Evolutionary conservation across 2,329 filamentous ascomycete genomes (phyloP).

Genomic region (Ceratocystis alfenasii): DNA sequence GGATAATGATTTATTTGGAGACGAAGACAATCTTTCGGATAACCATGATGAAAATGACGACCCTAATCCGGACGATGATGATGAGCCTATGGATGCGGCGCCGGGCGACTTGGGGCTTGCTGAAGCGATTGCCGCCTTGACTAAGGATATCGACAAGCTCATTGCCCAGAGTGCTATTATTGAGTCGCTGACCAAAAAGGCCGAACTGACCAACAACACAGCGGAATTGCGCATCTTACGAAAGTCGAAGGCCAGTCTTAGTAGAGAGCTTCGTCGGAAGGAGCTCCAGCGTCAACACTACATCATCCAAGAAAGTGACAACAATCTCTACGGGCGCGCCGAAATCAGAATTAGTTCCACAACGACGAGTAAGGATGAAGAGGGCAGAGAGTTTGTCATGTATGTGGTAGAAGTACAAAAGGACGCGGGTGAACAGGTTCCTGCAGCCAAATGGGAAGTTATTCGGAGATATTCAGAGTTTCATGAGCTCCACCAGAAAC

Average conservation of each 20-base stretch:
- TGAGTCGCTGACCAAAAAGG: conserved; percentile 82
- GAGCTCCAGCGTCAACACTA: conserved; percentile 96
- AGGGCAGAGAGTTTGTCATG: conserved; percentile 84
- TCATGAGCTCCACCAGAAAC: conserved; percentile 81
- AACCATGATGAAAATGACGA: conserved; percentile 64
- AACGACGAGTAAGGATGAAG: conserved; percentile 81
- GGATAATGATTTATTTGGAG: conserved; percentile 83
- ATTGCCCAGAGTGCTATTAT: conserved; percentile 80
- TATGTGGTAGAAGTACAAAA: conserved; percentile 88
- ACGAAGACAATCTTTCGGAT: conserved; percentile 75
- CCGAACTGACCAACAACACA: conserved; percentile 92
- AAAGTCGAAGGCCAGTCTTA: conserved; percentile 87
- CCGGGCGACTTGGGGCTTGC: conserved; percentile 87
- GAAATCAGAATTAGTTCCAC: conserved; percentile 83
- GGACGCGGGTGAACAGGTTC: conserved; percentile 88
- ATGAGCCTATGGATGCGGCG: conserved; percentile 85
- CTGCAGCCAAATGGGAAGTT: conserved; percentile 86
- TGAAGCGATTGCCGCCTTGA: conserved; percentile 82
- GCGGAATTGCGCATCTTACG: conserved; percentile 82
- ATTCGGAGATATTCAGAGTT: conserved; percentile 95
- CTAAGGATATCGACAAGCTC: conserved; percentile 80
- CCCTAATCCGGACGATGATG: conserved; percentile 49
- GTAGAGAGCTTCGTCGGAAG: conserved; percentile 83
- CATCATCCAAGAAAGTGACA: conserved; percentile 93
- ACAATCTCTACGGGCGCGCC: conserved; percentile 86